Conservation (phyloP, 257 asterid genomes). For the Nicotiana benthamiana region DNA sequence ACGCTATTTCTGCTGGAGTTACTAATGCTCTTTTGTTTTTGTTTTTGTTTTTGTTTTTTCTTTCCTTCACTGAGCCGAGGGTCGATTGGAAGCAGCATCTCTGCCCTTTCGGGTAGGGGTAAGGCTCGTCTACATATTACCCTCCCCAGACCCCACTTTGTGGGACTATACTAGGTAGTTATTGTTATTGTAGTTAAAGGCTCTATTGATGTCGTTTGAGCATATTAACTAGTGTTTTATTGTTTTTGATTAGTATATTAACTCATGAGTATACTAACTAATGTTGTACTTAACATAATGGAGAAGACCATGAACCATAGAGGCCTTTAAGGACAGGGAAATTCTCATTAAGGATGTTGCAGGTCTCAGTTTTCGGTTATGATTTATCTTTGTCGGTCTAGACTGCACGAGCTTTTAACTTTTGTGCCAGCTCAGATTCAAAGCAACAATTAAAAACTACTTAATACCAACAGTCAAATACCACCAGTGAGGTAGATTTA, state of each 20-base stretch:
- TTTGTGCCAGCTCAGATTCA: not conserved
- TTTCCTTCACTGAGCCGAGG: too few relatives aligned
- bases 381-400: not conserved
- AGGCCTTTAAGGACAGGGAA: not conserved
- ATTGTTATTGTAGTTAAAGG: too few relatives aligned
- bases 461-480: not conserved
- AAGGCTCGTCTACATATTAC: too few relatives aligned
- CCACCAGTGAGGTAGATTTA: not conserved
- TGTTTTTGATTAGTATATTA: not conserved
- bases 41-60: too few relatives aligned
- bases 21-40: too few relatives aligned
- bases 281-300: not conserved
- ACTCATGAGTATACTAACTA: not conserved
- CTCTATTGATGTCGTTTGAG: not conserved
- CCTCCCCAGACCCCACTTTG: too few relatives aligned
- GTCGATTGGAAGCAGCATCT: too few relatives aligned
- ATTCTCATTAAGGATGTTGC: not conserved
- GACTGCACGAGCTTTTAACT: not conserved
- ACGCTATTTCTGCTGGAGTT: too few relatives aligned
- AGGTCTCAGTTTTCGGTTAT: not conserved
- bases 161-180: too few relatives aligned
- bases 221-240: not conserved
- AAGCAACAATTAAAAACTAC: not conserved
- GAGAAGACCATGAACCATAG: not conserved
- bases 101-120: too few relatives aligned